Conservation (phyloP, 495 filamentous ascomycete species). For the Collariella sp. region DNA sequence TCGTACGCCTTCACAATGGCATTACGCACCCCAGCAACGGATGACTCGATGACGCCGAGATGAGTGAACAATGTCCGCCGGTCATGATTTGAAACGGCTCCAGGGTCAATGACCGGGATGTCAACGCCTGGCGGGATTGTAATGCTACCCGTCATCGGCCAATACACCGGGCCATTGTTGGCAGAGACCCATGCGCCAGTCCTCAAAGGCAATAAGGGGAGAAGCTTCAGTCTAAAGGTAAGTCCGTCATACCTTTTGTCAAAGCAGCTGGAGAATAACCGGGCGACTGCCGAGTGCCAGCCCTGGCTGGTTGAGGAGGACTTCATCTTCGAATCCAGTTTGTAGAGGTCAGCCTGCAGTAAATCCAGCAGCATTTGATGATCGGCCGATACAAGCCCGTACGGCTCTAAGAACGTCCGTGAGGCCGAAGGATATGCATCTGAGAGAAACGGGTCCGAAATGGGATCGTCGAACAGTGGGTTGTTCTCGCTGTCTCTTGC, state of each 20-base stretch:
- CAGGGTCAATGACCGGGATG: constrained; percentile 13
- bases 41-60: constrained; percentile 16
- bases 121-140: constrained; percentile 22
- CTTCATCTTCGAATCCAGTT: constrained; percentile 10
- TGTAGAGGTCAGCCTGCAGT: no score
- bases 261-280: constrained; percentile 6
- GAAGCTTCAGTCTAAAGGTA: not conserved
- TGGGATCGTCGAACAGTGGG: not conserved
- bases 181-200: constrained; percentile 13
- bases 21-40: not conserved
- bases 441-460: not conserved
- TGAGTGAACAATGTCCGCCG: constrained; percentile 22
- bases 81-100: constrained; percentile 7
- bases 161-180: constrained; percentile 12
- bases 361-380: not conserved
- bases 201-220: constrained; percentile 15
- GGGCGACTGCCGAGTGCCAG: constrained; percentile 21
- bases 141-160: constrained; percentile 11
- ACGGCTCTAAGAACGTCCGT: not conserved
- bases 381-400: no score
- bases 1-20: constrained; percentile 1
- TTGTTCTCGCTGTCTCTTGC: no score
- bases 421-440: not conserved
- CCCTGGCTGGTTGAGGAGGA: constrained; percentile 1
- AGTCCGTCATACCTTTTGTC: not conserved